phyloP scores from a whole-genome alignment of 306 rosid species.

The Sphenostylis stenocarpa region DNA sequence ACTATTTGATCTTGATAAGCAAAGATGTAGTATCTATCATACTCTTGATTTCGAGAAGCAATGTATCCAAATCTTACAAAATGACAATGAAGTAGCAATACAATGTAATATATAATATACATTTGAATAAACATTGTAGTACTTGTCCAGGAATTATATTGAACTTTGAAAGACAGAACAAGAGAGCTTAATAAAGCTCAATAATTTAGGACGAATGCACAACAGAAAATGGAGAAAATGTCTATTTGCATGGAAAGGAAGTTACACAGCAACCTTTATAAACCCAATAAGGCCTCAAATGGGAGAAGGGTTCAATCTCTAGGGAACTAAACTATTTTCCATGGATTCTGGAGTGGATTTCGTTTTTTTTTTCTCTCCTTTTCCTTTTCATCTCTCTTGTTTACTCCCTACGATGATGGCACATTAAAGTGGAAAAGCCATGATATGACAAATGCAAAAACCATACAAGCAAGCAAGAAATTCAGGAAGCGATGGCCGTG shows the following conservation, averaged over 20 bases:
- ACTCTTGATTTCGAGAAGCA: background rate
- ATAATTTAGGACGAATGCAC: constrained; percentile 33
- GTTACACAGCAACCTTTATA: constrained; percentile 15
- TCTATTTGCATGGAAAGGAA: constrained; percentile 30
- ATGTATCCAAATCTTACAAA: background rate
- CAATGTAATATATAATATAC: constrained; percentile 31
- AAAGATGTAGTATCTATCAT: no score
- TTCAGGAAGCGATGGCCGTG: constrained; percentile 92
- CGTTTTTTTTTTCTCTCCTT: background rate
- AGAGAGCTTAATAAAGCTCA: constrained; percentile 31
- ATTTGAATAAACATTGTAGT: constrained; percentile 38
- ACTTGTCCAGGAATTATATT: constrained; percentile 30
- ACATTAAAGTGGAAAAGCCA: constrained; percentile 94
- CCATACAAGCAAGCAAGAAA: constrained; percentile 92
- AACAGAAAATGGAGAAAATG: constrained; percentile 34
- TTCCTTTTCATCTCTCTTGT: constrained; percentile 8
- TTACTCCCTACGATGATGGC: constrained; percentile 46
- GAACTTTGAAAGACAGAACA: constrained; percentile 29
- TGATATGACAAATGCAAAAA: constrained; percentile 89
- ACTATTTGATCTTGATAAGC: background rate
- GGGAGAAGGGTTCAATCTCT: constrained; percentile 23
- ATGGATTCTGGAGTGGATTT: background rate
- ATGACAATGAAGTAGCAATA: constrained; percentile 2
- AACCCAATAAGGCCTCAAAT: constrained; percentile 28
- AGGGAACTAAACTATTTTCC: background rate